Evolutionary conservation across 768 basidiomycete species (phyloP).

Genomic region (Mycena vulgaris): DNA sequence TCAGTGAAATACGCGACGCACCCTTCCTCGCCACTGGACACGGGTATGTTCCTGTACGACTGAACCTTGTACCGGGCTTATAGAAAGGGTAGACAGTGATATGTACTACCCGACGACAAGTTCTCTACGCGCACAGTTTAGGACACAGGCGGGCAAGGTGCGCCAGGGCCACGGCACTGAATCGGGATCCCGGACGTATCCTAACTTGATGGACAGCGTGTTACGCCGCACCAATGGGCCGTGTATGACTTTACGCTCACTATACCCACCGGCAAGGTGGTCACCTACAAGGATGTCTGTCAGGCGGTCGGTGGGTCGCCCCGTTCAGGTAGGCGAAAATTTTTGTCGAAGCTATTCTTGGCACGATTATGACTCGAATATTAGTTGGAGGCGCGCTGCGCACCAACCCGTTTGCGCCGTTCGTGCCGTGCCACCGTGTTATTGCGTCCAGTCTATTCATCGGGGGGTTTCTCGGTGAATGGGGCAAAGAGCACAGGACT

Average conservation of each 20-base stretch:
- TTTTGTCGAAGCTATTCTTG: neutral
- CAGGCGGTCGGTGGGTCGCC: conserved; percentile 71
- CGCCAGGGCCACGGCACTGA: conserved; percentile 10
- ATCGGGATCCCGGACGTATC: neutral
- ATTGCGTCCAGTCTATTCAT: conserved; percentile 73
- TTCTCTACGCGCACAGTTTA: conserved; percentile 48
- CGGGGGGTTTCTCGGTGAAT: conserved; percentile 77
- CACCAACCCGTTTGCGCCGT: conserved; percentile 77
- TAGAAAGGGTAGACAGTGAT: neutral
- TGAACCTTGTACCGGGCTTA: neutral
- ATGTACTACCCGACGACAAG: conserved; percentile 45
- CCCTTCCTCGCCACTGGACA: neutral
- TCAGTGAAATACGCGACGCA: conserved; percentile 10
- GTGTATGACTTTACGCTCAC: conserved; percentile 69
- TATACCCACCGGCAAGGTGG: conserved; percentile 67
- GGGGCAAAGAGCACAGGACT: conserved; percentile 62
- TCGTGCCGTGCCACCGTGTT: conserved; percentile 80
- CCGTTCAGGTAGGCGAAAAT: conserved; percentile 70
- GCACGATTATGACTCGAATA: neutral
- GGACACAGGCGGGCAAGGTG: conserved; percentile 56
- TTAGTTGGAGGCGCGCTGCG: conserved; percentile 76
- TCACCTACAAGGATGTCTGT: conserved; percentile 71
- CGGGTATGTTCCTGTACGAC: neutral
- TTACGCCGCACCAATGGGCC: conserved; percentile 71
- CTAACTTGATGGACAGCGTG: conserved; percentile 48